These are phyloP conservation scores for Cyclanthera cordifolia DNA, from an alignment of 306 rosid genomes.

Conservation along the genomic window DNA sequence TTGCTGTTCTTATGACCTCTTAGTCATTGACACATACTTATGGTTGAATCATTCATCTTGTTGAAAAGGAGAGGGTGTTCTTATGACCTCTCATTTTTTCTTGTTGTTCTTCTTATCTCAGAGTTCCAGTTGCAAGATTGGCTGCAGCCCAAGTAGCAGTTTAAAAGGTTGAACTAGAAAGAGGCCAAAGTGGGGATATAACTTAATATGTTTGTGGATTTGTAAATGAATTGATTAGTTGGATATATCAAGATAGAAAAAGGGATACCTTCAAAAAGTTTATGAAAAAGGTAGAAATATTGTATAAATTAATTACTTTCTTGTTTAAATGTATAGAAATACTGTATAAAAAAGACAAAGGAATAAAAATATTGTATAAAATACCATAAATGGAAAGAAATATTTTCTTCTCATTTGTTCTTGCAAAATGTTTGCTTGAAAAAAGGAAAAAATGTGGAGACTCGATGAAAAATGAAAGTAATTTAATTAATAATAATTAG, in stretches of 20 bases:
- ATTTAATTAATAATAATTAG: too few relatives aligned
- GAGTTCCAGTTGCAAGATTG: slow-evolving; percentile 95
- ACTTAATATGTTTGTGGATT: slow-evolving; percentile 5
- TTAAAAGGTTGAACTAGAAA: neutral
- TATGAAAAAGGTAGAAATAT: neutral
- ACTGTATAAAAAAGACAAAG: neutral
- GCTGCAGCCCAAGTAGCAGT: slow-evolving; percentile 91
- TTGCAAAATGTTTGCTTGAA: too few relatives aligned
- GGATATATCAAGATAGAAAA: neutral
- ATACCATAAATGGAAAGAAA: neutral
- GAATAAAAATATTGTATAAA: neutral
- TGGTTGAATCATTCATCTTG: too few relatives aligned
- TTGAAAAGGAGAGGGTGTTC: too few relatives aligned
- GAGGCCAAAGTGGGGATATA: neutral
- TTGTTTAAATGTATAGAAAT: slow-evolving; percentile 1
- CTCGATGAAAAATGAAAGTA: too few relatives aligned
- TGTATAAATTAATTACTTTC: neutral
- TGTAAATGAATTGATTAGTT: slow-evolving; percentile 6
- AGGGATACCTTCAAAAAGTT: neutral
- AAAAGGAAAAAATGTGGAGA: too few relatives aligned
- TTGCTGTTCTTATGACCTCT: too few relatives aligned
- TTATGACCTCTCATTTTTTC: neutral
- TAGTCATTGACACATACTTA: too few relatives aligned
- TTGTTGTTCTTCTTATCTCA: slow-evolving; percentile 3
- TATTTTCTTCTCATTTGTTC: too few relatives aligned